Conservation (phyloP, 2,329 filamentous ascomycete species). For the Monosporascus ibericus region DNA sequence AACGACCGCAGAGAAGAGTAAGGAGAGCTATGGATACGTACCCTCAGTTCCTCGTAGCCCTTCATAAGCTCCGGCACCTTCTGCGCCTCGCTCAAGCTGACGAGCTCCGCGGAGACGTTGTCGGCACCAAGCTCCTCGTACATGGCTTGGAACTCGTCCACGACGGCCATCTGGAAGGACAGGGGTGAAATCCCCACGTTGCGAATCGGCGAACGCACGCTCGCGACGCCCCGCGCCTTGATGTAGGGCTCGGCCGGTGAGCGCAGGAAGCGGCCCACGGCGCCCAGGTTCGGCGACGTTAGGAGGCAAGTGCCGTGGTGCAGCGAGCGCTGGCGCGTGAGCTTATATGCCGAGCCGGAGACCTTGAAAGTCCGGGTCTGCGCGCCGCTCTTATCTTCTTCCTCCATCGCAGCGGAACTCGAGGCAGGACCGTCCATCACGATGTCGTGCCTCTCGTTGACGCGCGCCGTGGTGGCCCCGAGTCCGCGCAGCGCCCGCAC, state of each 20-base stretch:
- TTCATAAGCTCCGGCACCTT: constrained; percentile 50
- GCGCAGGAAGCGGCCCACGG: constrained; percentile 64
- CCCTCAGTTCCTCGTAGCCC: constrained; percentile 57
- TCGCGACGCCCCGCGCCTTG: constrained; percentile 80
- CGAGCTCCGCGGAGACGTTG: constrained; percentile 21
- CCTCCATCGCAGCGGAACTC: background rate
- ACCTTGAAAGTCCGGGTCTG: constrained; percentile 57
- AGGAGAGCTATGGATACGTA: constrained; percentile 29
- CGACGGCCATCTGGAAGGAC: constrained; percentile 49
- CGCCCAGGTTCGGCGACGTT: constrained; percentile 64
- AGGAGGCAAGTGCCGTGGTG: constrained; percentile 93
- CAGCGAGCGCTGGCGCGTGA: constrained; percentile 72
- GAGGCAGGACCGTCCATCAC: constrained; percentile 38
- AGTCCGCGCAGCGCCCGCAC: constrained; percentile 68
- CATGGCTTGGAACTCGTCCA: constrained; percentile 59
- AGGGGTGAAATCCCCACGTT: constrained; percentile 60
- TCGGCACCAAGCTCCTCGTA: constrained; percentile 45
- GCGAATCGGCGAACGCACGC: constrained; percentile 75
- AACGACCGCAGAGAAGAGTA: constrained; percentile 1
- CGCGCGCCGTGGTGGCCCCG: constrained; percentile 54
- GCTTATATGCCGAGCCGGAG: constrained; percentile 91
- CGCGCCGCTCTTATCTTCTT: background rate
- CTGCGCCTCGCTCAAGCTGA: constrained; percentile 45
- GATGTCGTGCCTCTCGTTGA: constrained; percentile 92
- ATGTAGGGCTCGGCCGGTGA: constrained; percentile 76